phyloP scores from a whole-genome alignment of 768 basidiomycete genomes.

The Suillus brevipes region DNA sequence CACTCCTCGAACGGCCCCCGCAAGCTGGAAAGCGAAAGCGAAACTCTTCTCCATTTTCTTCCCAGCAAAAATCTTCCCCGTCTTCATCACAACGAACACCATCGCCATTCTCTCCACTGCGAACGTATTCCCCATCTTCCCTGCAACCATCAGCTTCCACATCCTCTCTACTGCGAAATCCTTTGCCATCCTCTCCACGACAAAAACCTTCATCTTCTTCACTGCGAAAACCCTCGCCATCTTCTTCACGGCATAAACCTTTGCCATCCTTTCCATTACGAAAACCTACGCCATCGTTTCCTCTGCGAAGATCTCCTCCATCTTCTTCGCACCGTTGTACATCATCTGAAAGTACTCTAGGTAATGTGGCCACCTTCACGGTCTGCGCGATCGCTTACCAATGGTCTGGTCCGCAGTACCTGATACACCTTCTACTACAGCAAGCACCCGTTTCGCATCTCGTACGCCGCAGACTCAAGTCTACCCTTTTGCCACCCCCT shows the following conservation, averaged over 20 bases:
- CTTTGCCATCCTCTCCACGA: constrained; percentile 14
- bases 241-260: not conserved
- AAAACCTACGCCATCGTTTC: not conserved
- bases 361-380: not conserved
- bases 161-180: not conserved
- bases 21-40: constrained; percentile 27
- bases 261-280: constrained; percentile 13
- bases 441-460: constrained; percentile 3
- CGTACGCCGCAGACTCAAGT: constrained; percentile 1
- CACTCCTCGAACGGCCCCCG: constrained; percentile 21
- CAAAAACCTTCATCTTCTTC: not conserved
- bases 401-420: not conserved
- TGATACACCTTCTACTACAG: not conserved
- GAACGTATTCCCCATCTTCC: not conserved
- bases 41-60: not conserved
- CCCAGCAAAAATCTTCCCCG: not conserved
- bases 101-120: constrained; percentile 16
- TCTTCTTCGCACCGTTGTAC: not conserved
- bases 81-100: not conserved
- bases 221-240: not conserved
- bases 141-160: not conserved
- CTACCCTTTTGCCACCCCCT: constrained; percentile 28
- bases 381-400: not conserved
- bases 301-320: not conserved
- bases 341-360: not conserved